phyloP scores from a whole-genome alignment of 2,329 filamentous ascomycete genomes.

The Pseudogymnoascus sp. region DNA sequence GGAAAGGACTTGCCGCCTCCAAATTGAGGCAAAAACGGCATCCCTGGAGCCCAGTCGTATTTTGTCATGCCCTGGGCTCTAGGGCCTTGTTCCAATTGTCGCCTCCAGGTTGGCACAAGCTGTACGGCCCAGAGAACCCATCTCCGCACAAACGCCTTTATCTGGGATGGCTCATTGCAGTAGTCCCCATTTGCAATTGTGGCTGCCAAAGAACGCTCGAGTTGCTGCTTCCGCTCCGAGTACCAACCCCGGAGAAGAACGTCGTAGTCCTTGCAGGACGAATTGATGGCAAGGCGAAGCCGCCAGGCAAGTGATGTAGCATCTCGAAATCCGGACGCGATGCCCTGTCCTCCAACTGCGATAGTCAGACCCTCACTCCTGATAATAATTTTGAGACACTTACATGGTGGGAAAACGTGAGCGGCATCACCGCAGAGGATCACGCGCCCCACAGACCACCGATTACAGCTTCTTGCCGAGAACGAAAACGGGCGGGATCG shows the following conservation, averaged over 20 bases:
- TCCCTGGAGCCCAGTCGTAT: slow-evolving; percentile 25
- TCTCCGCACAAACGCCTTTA: slow-evolving; percentile 29
- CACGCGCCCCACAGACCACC: slow-evolving; percentile 36
- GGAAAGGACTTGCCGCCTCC: slow-evolving; percentile 29
- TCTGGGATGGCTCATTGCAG: slow-evolving; percentile 24
- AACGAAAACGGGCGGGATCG: slow-evolving; percentile 41
- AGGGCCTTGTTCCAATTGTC: slow-evolving; percentile 25
- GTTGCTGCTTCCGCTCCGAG: slow-evolving; percentile 32
- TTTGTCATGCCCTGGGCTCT: slow-evolving; percentile 27
- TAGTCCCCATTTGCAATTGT: slow-evolving; percentile 31
- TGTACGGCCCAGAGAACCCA: slow-evolving; percentile 30
- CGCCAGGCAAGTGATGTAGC: slow-evolving; percentile 33
- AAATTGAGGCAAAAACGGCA: slow-evolving; percentile 28
- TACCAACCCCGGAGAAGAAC: slow-evolving; percentile 29
- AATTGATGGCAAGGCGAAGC: slow-evolving; percentile 25
- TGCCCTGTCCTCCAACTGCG: slow-evolving; percentile 35
- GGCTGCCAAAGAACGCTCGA: slow-evolving; percentile 29
- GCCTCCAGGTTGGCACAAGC: slow-evolving; percentile 27
- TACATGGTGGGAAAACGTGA: slow-evolving; percentile 45
- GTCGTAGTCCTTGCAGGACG: slow-evolving; percentile 19
- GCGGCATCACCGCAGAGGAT: slow-evolving; percentile 43
- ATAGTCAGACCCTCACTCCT: neutral
- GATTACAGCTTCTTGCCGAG: slow-evolving; percentile 38
- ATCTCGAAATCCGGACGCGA: slow-evolving; percentile 35
- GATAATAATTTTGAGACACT: slow-evolving; percentile 11